These are phyloP conservation scores for Sphagnum tenellum DNA, from an alignment of 225 moss, liverwort and hornwort species.

Conservation along the genomic window DNA sequence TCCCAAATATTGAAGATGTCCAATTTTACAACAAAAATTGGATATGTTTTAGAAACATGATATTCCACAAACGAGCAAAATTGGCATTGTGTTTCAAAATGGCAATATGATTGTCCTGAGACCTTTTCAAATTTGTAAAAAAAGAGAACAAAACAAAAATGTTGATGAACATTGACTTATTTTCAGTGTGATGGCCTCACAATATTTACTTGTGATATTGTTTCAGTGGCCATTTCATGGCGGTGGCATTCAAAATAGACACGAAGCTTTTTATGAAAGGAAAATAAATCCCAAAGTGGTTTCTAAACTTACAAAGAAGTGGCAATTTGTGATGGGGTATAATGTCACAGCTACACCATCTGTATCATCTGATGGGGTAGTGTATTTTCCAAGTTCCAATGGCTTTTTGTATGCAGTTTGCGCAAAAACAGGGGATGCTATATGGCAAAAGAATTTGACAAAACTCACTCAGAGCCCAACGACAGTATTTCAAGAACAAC, in stretches of 20 bases:
- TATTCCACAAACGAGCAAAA: no score
- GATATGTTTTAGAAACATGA: no score
- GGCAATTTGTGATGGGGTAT: constrained; percentile 1
- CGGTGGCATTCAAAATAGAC: background rate
- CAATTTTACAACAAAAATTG: no score
- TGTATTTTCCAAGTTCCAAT: background rate
- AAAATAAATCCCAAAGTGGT: background rate
- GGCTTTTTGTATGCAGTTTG: background rate
- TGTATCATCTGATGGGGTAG: background rate
- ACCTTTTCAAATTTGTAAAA: no score
- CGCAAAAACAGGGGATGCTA: background rate
- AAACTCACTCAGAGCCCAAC: background rate
- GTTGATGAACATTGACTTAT: no score
- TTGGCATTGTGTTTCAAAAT: no score
- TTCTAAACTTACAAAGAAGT: background rate
- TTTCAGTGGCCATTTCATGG: background rate
- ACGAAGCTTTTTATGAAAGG: background rate
- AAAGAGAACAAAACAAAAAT: no score
- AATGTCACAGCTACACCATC: constrained; percentile 1
- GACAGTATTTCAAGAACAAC: background rate
- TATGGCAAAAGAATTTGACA: constrained; percentile 1
- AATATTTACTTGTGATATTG: no score
- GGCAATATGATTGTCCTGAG: no score
- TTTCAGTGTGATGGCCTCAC: no score
- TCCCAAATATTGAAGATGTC: no score